Base-by-base conservation (phyloP, 768 basidiomycete species). In the Cyclocybe aegerita region DNA sequence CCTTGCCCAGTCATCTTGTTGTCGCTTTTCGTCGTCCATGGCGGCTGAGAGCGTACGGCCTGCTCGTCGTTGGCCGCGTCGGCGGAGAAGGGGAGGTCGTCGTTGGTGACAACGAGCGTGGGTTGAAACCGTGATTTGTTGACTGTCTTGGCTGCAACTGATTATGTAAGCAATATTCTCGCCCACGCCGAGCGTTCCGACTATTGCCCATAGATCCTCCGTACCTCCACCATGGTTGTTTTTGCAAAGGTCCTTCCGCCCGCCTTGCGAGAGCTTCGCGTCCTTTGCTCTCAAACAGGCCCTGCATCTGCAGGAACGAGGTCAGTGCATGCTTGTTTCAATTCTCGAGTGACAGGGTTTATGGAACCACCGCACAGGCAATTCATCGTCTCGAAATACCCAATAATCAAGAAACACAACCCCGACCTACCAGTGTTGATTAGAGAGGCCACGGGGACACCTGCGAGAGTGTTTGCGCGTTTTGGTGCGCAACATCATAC, bases 401-500 rank as follows among this genome's bases (percentile, higher is more conserved):
- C 87, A 4, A 58, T 74, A 46, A 80, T 92, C 62, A 92, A 93
- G 72, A 78, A 88, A 65, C 72, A 86, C 67, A 93, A 93, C 64
- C 91, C 90, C 35, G 85, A 93, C 70, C 71, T 93, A n/a, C 91
- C 90, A 12, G 78, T 91, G 34, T 67, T 93, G 59, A 88, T 93
- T 60, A 79, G 91, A 59, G 88, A 91, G 70, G 91, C 89, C 11
- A 73, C 71, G 46, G 88, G 84, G 34, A 90, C 88, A 7, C 89
- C 88, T 34, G 90, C 90, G 54, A 78, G 91, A 62, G 81, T 81
- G 41, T 93, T 92, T 78, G 90, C 88, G 46, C 77, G 91, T 61
- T 93, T 90, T 64, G 90, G 91, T 93, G 70, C 67, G 88, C 68
- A 11, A 53, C 46, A 39, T 42, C 53, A 49, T n/a, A 1, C 48